Evolutionary conservation across 495 filamentous ascomycete species (phyloP).

Genomic region (Clohesyomyces aquaticus): DNA sequence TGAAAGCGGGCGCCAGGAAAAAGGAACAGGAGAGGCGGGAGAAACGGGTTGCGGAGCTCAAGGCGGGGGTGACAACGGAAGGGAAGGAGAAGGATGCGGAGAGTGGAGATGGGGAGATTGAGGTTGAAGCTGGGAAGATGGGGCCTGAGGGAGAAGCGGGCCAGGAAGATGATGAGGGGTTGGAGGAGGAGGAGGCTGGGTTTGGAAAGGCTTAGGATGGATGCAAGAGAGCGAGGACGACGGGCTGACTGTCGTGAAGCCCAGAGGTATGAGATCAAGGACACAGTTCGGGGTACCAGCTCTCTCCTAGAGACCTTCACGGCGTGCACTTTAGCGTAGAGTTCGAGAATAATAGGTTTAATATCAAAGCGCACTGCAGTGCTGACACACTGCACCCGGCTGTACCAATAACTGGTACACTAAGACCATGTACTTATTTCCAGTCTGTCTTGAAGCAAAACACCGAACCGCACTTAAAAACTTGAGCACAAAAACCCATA

Average conservation of each 20-base stretch:
- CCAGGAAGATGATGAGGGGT: constrained; percentile 5
- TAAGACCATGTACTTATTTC: too few relatives aligned
- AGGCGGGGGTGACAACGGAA: constrained; percentile 9
- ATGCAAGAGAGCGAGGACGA: too few relatives aligned
- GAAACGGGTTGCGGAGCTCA: constrained; percentile 66
- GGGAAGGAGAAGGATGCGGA: constrained; percentile 6
- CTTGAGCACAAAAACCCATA: too few relatives aligned
- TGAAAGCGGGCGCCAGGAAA: constrained; percentile 71
- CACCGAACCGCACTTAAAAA: not conserved
- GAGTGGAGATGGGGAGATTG: constrained; percentile 6
- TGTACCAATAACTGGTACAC: too few relatives aligned
- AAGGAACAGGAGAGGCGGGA: constrained; percentile 30
- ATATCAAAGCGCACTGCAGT: too few relatives aligned
- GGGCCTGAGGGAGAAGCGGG: constrained; percentile 7
- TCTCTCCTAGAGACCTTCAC: too few relatives aligned
- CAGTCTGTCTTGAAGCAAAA: not conserved
- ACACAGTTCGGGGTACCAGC: too few relatives aligned
- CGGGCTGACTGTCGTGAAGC: too few relatives aligned
- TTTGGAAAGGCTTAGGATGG: constrained; percentile 32
- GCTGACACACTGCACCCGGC: too few relatives aligned
- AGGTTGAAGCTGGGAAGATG: constrained; percentile 22
- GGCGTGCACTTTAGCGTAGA: too few relatives aligned
- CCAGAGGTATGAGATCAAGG: too few relatives aligned
- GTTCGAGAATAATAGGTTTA: too few relatives aligned
- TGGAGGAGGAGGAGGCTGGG: constrained; percentile 23